These are phyloP conservation scores for Agaricales sp. DNA, from an alignment of 1,284 basidiomycete species.

Conservation along the genomic window DNA sequence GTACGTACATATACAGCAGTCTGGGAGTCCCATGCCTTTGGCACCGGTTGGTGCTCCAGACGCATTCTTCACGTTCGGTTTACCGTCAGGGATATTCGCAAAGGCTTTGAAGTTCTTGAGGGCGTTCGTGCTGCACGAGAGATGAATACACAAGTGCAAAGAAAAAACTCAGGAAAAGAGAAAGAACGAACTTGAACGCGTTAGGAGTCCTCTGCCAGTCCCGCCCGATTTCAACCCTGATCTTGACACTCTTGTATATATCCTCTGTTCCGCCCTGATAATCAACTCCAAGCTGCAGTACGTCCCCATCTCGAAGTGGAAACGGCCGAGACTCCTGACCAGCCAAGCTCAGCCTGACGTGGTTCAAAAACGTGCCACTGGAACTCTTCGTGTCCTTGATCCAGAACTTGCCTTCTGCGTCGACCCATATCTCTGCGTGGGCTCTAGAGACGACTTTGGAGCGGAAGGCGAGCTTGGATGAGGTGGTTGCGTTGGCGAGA, in stretches of 20 bases:
- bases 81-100: constrained; percentile 24
- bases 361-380: constrained; percentile 94
- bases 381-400: constrained; percentile 89
- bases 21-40: constrained; percentile 51
- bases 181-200: constrained; percentile 62
- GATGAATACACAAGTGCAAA: neutral
- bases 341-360: constrained; percentile 80
- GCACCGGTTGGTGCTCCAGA: neutral
- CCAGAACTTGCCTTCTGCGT: constrained; percentile 59
- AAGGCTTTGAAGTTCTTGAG: constrained; percentile 75
- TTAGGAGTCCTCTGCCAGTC: constrained; percentile 88
- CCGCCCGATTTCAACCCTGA: constrained; percentile 83
- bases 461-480: constrained; percentile 89
- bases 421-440: constrained; percentile 92
- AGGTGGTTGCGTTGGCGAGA: constrained; percentile 52
- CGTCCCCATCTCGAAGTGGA: constrained; percentile 87
- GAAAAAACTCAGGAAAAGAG: neutral
- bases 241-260: constrained; percentile 97
- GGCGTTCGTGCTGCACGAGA: constrained; percentile 61
- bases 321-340: constrained; percentile 74
- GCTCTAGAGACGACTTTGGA: constrained; percentile 92
- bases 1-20: constrained; percentile 87
- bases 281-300: constrained; percentile 94
- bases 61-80: constrained; percentile 1
- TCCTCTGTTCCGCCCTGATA: constrained; percentile 98